A percentile compares a stretch with the other conserved stretches of the same genome.
These are phyloP conservation scores for Lactarius akahatsu DNA, from an alignment of 768 basidiomycete genomes.

Conservation along the genomic window DNA sequence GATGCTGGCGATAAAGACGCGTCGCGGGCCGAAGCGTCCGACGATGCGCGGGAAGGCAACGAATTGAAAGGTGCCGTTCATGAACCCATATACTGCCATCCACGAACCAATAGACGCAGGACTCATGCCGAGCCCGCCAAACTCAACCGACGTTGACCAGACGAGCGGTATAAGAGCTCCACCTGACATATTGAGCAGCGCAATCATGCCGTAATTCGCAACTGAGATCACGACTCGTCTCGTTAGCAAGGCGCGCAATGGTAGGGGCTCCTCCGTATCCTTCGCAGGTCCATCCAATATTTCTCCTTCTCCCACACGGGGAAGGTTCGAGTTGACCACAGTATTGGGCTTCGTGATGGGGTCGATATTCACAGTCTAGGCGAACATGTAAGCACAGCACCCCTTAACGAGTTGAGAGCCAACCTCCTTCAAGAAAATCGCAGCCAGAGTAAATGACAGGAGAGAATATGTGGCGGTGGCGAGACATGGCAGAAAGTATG, in stretches of 20 bases:
- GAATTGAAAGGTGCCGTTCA: slow-evolving; percentile 41
- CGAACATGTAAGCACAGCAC: not conserved
- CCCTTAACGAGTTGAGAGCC: not conserved
- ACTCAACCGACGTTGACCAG: slow-evolving; percentile 42
- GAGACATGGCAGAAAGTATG: slow-evolving; percentile 33
- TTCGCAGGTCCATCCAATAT: not conserved
- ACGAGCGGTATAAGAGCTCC: slow-evolving; percentile 46
- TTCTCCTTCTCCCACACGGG: not conserved
- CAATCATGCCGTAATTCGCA: slow-evolving; percentile 44
- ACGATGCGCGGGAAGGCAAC: slow-evolving; percentile 41
- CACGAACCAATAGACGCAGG: slow-evolving; percentile 42
- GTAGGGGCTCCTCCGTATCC: slow-evolving; percentile 16
- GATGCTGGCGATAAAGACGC: slow-evolving; percentile 34
- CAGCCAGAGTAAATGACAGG: not conserved
- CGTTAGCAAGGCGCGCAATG: slow-evolving; percentile 40
- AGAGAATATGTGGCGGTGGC: not conserved
- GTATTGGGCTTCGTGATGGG: not conserved
- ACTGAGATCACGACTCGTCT: slow-evolving; percentile 43
- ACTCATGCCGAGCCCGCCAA: slow-evolving; percentile 42
- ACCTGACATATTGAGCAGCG: slow-evolving; percentile 43
- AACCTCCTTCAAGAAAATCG: slow-evolving; percentile 19
- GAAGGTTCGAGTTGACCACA: not conserved
- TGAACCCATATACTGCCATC: slow-evolving; percentile 39
- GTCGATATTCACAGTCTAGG: slow-evolving; percentile 5
- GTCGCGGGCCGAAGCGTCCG: slow-evolving; percentile 39